Conservation (phyloP, 257 asterid species). For the Forsythia viridissima region DNA sequence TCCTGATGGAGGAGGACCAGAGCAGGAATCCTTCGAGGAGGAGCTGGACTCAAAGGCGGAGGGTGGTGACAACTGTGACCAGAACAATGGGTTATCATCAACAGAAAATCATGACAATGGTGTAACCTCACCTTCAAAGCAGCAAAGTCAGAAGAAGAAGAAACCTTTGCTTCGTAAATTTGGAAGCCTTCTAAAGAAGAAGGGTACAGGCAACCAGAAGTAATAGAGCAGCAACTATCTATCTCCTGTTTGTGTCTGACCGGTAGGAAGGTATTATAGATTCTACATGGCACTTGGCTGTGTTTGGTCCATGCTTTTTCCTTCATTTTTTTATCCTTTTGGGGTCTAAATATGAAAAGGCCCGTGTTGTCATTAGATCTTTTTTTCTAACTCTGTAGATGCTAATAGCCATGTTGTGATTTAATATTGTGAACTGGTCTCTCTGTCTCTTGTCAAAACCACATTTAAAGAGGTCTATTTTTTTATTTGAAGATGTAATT, state of each 20-base stretch:
- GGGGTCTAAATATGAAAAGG: conserved; percentile 29
- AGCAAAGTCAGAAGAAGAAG: conserved; percentile 76
- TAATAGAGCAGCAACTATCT: conserved; percentile 18
- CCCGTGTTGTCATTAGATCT: conserved; percentile 38
- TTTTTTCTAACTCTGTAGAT: neutral
- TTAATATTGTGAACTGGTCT: neutral
- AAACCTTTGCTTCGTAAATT: conserved; percentile 81
- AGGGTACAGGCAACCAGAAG: conserved; percentile 57
- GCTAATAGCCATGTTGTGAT: conserved; percentile 2
- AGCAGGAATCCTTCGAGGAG: conserved; percentile 65
- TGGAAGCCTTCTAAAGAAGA: conserved; percentile 91
- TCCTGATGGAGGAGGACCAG: conserved; percentile 66
- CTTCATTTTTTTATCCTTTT: conserved; percentile 12
- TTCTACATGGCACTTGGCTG: conserved; percentile 36
- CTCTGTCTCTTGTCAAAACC: neutral
- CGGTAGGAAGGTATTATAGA: conserved; percentile 37
- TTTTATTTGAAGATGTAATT: neutral
- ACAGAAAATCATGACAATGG: conserved; percentile 52
- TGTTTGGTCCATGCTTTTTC: conserved; percentile 36
- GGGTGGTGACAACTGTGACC: conserved; percentile 43
- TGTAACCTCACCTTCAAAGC: conserved; percentile 54
- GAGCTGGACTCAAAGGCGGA: conserved; percentile 70
- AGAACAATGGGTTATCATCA: conserved; percentile 46
- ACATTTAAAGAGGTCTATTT: neutral
- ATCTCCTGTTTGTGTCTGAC: neutral